These are phyloP conservation scores for Dalechampia spathulata DNA, from an alignment of 441 rosid species.

Conservation along the genomic window DNA sequence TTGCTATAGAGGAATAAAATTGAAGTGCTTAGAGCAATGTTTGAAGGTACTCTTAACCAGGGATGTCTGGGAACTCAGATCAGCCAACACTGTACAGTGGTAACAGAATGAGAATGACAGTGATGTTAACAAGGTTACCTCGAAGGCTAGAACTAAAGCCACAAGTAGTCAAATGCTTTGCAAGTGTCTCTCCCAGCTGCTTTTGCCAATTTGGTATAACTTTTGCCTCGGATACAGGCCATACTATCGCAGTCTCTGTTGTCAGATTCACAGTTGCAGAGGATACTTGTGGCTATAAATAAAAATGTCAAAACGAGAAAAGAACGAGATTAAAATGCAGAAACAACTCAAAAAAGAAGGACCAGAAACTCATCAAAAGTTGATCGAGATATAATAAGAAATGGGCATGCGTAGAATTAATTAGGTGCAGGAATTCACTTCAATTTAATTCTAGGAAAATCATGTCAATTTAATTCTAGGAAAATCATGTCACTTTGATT, in stretches of 20 bases:
- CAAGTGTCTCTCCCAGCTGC: conserved; percentile 81
- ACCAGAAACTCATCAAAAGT: neutral
- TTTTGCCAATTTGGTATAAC: conserved; percentile 64
- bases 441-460: no score
- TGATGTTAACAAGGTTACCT: conserved; percentile 34
- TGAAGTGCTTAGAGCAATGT: no score
- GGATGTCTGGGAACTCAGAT: no score
- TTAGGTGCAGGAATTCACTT: no score
- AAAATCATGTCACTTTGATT: neutral
- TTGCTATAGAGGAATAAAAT: neutral
- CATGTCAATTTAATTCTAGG: no score
- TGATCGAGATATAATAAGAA: no score
- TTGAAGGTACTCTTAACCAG: no score
- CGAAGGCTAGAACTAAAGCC: conserved; percentile 78
- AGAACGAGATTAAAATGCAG: neutral
- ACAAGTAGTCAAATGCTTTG: conserved; percentile 73
- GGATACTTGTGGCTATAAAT: conserved; percentile 75
- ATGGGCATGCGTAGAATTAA: no score
- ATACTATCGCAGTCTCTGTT: conserved; percentile 85
- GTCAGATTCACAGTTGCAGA: conserved; percentile 87
- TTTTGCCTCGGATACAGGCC: conserved; percentile 84
- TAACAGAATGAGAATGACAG: neutral
- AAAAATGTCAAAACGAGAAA: neutral
- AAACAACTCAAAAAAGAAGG: neutral
- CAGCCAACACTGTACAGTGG: no score